phyloP scores from a whole-genome alignment of 345 rosid species.

The Kandelia obovata region DNA sequence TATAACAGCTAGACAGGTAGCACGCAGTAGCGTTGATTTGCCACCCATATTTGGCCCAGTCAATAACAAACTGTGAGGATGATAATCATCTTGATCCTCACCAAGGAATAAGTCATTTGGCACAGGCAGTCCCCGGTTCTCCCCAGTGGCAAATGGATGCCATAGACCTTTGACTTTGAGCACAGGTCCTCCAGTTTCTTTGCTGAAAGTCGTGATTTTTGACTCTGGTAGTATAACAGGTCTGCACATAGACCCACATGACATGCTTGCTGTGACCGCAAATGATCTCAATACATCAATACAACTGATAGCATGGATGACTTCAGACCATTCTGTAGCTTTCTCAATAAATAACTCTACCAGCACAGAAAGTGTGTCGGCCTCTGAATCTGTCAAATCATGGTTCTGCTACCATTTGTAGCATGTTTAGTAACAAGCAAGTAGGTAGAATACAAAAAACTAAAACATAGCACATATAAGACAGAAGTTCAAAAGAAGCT shows the following conservation, averaged over 20 bases:
- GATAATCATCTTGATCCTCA: constrained; percentile 40
- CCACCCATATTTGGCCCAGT: constrained; percentile 99
- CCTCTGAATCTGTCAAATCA: constrained; percentile 63
- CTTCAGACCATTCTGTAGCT: constrained; percentile 73
- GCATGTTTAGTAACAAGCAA: constrained; percentile 11
- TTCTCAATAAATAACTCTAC: constrained; percentile 74
- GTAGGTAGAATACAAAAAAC: not conserved
- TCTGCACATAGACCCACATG: constrained; percentile 60
- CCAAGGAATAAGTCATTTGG: constrained; percentile 83
- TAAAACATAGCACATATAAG: not conserved
- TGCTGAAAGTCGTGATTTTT: constrained; percentile 25
- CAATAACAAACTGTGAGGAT: constrained; percentile 60
- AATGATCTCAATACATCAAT: constrained; percentile 76
- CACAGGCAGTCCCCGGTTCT: constrained; percentile 61
- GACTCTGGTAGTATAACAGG: constrained; percentile 60
- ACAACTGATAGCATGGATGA: constrained; percentile 66
- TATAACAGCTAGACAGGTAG: constrained; percentile 83
- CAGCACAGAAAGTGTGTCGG: constrained; percentile 69
- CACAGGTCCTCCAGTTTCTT: constrained; percentile 47
- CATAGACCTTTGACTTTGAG: constrained; percentile 75
- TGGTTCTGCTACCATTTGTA: constrained; percentile 55
- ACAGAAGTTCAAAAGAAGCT: not conserved
- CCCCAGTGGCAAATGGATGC: constrained; percentile 87
- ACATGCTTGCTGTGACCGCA: constrained; percentile 54
- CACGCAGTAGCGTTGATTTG: constrained; percentile 90